phyloP scores from a whole-genome alignment of 2,329 filamentous ascomycete species.

The Chaetomiaceae sp. region DNA sequence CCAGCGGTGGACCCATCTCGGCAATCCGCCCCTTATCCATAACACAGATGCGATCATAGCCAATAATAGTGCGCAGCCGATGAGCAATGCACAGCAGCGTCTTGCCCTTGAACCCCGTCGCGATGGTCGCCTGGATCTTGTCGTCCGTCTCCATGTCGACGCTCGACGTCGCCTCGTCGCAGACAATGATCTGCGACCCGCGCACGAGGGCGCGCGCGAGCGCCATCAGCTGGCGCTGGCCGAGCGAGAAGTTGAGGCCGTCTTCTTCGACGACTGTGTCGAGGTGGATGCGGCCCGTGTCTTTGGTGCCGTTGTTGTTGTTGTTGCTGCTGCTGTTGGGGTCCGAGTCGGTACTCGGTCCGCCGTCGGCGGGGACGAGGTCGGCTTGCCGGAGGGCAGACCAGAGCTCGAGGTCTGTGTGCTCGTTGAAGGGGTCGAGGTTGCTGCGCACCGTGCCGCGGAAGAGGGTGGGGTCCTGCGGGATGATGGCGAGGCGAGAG shows the following conservation, averaged over 20 bases:
- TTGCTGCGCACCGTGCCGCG: conserved; percentile 74
- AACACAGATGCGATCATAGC: conserved; percentile 92
- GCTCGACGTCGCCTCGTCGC: conserved; percentile 89
- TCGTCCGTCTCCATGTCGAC: conserved; percentile 97
- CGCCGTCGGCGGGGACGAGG: conserved; percentile 50
- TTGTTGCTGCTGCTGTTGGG: conserved; percentile 24
- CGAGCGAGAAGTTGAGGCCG: conserved; percentile 91
- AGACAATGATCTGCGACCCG: conserved; percentile 85
- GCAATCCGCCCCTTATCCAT: conserved; percentile 89
- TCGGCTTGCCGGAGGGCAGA: conserved; percentile 72
- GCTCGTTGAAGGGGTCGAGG: conserved; percentile 75
- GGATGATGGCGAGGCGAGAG: conserved; percentile 74
- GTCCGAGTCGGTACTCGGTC: conserved; percentile 32
- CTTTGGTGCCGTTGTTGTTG: conserved; percentile 25
- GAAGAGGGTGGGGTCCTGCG: conserved; percentile 81
- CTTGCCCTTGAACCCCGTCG: conserved; percentile 76
- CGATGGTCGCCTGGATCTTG: conserved; percentile 89
- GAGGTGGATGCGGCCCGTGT: conserved; percentile 65
- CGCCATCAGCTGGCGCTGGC: conserved; percentile 93
- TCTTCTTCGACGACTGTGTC: conserved; percentile 88
- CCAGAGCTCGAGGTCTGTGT: conserved; percentile 75
- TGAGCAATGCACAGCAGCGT: conserved; percentile 92
- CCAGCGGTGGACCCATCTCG: conserved; percentile 74
- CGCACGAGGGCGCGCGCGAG: conserved; percentile 86
- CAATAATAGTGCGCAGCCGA: conserved; percentile 83